Evolutionary conservation across 805 yeast genomes (phyloP).

Genomic region (Yamadazyma kitorensis): DNA sequence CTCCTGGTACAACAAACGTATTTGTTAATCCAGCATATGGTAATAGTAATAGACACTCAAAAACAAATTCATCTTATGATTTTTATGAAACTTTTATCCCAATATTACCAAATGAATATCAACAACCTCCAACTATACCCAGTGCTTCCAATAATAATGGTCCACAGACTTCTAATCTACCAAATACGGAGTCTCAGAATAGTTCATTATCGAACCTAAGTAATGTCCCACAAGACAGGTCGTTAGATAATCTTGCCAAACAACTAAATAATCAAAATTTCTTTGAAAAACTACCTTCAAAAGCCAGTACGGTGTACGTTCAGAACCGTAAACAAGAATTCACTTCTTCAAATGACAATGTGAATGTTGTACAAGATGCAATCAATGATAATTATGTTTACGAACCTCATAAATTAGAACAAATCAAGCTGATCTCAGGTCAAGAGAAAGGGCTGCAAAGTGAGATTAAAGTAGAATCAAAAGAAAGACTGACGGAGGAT

Average conservation of each 20-base stretch:
- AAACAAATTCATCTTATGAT: constrained; percentile 28
- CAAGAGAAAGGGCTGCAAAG: too few species aligned
- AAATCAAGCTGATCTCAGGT: too few species aligned
- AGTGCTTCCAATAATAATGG: background rate
- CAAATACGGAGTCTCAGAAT: constrained; percentile 1
- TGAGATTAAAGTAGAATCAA: too few species aligned
- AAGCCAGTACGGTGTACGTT: constrained; percentile 24
- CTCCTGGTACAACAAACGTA: background rate
- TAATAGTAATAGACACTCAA: constrained; percentile 6
- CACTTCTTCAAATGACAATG: background rate
- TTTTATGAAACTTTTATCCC: constrained; percentile 44
- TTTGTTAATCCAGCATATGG: background rate
- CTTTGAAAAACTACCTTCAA: constrained; percentile 38
- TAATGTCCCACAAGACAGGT: constrained; percentile 3
- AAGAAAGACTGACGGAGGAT: background rate
- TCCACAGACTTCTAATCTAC: background rate
- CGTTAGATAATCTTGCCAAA: constrained; percentile 37
- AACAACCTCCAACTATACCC: constrained; percentile 1
- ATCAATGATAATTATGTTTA: constrained; percentile 33
- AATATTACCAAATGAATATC: constrained; percentile 20
- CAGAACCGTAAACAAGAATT: background rate
- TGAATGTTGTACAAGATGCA: constrained; percentile 14
- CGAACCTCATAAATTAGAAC: too few species aligned
- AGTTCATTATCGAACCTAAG: constrained; percentile 2
- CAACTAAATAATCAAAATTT: constrained; percentile 34